A percentile compares a stretch with the other conserved stretches of the same genome.
These are phyloP conservation scores for Colletotrichum phormii DNA, from an alignment of 2,329 filamentous ascomycete species.

Conservation along the genomic window DNA sequence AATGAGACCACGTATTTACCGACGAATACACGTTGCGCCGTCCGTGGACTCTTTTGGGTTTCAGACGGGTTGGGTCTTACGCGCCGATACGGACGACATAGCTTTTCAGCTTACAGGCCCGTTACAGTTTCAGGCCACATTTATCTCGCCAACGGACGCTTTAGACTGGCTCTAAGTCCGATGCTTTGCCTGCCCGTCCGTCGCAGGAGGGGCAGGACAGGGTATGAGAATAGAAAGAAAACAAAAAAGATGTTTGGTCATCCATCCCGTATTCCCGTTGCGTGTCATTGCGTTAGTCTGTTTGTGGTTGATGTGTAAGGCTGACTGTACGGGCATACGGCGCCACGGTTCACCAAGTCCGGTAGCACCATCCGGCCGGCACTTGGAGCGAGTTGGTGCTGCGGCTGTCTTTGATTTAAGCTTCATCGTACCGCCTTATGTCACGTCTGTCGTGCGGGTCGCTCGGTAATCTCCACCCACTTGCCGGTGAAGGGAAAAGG, in stretches of 20 bases:
- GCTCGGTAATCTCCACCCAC: not conserved
- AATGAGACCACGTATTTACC: not conserved
- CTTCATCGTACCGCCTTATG: not conserved
- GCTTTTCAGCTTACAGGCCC: not conserved
- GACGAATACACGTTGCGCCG: not conserved
- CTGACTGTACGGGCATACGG: not conserved
- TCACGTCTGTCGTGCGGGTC: not conserved
- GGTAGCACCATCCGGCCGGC: conserved; percentile 1
- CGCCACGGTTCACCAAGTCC: not conserved
- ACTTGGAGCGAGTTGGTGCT: not conserved
- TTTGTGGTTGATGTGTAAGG: not conserved
- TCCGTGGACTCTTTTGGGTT: conserved; percentile 8
- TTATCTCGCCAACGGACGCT: not conserved
- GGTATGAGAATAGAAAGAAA: not conserved
- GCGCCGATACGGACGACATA: not conserved
- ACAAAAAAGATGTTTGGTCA: not conserved
- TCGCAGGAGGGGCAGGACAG: not conserved
- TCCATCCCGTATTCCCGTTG: not conserved
- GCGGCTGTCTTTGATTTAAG: conserved; percentile 3
- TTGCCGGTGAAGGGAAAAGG: not conserved
- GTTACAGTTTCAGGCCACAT: not conserved
- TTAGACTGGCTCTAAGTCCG: not conserved
- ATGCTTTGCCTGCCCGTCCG: not conserved
- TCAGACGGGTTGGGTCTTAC: not conserved
- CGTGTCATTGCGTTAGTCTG: not conserved